Conservation (phyloP, 306 rosid species). For the Castanopsis chinensis region DNA sequence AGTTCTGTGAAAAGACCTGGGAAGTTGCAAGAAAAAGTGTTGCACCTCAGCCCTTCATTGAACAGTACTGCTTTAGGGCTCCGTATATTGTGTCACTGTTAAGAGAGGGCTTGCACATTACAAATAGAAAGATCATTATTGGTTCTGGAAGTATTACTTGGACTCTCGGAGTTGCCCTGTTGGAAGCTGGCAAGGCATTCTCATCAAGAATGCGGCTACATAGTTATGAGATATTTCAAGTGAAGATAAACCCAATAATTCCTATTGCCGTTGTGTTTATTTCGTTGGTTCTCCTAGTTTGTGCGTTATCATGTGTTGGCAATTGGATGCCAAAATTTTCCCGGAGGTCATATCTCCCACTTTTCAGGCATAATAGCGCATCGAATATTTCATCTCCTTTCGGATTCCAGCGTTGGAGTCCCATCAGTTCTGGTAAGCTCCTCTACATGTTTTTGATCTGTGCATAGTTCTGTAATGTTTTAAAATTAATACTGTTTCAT, state of each 20-base stretch:
- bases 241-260: constrained; percentile 63
- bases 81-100: constrained; percentile 77
- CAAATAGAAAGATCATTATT: constrained; percentile 61
- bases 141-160: constrained; percentile 97
- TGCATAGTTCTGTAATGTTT: constrained; percentile 10
- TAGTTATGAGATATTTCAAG: constrained; percentile 50
- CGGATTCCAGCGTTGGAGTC: constrained; percentile 82
- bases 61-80: constrained; percentile 97
- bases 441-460: constrained; percentile 8
- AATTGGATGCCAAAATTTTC: constrained; percentile 71
- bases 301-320: constrained; percentile 64
- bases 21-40: constrained; percentile 79
- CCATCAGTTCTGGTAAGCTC: constrained; percentile 70
- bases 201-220: constrained; percentile 52
- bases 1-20: constrained; percentile 79
- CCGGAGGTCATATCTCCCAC: constrained; percentile 73
- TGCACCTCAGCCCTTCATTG: constrained; percentile 89
- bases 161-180: constrained; percentile 94
- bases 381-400: constrained; percentile 73
- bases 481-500: neutral
- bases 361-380: constrained; percentile 62
- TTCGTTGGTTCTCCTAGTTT: constrained; percentile 63
- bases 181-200: constrained; percentile 82
- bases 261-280: constrained; percentile 54
- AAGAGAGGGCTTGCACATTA: constrained; percentile 88